Percentiles rank a stretch among this genome's conserved stretches.
Evolutionary conservation across 257 asterid species (phyloP).

Genomic region (Nicotiana sylvestris): DNA sequence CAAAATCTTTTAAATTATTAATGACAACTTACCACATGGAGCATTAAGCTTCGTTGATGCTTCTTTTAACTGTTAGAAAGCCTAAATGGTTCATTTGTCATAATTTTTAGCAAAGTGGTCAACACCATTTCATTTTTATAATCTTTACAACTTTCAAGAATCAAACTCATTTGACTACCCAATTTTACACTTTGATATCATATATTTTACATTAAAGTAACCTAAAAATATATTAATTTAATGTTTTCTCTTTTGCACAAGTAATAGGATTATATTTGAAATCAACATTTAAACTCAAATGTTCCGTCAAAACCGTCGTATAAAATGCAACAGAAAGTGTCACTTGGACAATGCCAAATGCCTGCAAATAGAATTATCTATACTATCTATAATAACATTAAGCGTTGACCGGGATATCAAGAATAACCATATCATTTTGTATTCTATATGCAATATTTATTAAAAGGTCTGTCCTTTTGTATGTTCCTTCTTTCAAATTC

Average conservation of each 20-base stretch:
- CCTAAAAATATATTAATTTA: background rate
- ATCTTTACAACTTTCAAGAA: background rate
- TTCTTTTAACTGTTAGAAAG: too few relatives aligned
- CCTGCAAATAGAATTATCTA: background rate
- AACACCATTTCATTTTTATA: background rate
- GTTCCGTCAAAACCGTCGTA: background rate
- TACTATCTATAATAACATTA: too few relatives aligned
- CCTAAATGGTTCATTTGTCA: too few relatives aligned
- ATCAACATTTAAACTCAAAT: background rate
- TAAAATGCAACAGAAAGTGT: background rate
- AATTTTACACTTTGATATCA: background rate
- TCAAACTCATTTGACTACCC: background rate
- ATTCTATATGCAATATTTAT: too few relatives aligned
- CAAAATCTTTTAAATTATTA: too few relatives aligned
- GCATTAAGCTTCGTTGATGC: too few relatives aligned
- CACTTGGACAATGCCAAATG: background rate
- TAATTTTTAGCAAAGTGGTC: background rate
- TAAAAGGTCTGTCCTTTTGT: too few relatives aligned
- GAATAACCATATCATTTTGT: too few relatives aligned
- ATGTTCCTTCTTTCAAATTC: too few relatives aligned
- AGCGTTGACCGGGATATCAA: too few relatives aligned
- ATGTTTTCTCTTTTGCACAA: background rate
- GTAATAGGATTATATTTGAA: background rate
- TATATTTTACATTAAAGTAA: background rate
- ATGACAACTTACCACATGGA: too few relatives aligned